phyloP scores from a whole-genome alignment of 805 yeast genomes.

The Myxozyma vanderwaltii region DNA sequence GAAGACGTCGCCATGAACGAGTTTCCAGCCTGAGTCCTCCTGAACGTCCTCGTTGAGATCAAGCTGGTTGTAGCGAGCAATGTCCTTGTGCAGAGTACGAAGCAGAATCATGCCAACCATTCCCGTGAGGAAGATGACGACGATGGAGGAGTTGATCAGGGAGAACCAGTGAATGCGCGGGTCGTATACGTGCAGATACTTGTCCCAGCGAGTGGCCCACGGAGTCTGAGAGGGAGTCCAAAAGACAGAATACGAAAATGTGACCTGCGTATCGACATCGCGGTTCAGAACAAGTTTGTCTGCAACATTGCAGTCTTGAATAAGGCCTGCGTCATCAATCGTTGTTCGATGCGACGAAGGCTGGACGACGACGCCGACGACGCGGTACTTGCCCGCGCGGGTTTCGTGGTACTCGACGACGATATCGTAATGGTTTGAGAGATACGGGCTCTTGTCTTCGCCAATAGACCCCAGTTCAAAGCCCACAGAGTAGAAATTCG shows the following conservation, averaged over 20 bases:
- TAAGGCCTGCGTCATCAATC: conserved; percentile 42
- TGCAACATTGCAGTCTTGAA: conserved; percentile 38
- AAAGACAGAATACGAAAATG: conserved; percentile 79
- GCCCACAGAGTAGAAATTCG: conserved; percentile 75
- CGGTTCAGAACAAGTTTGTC: conserved; percentile 42
- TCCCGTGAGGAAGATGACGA: conserved; percentile 74
- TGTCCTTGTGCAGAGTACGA: conserved; percentile 81
- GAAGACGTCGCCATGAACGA: conserved; percentile 93
- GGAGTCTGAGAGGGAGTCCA: conserved; percentile 71
- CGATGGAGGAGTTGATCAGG: conserved; percentile 77
- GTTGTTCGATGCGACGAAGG: conserved; percentile 60
- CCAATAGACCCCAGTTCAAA: conserved; percentile 76
- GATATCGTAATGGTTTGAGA: conserved; percentile 81
- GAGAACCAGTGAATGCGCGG: conserved; percentile 97
- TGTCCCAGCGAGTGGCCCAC: conserved; percentile 99
- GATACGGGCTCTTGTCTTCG: conserved; percentile 54
- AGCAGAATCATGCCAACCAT: conserved; percentile 77
- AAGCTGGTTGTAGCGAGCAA: conserved; percentile 83
- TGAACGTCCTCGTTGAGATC: conserved; percentile 77
- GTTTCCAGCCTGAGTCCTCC: conserved; percentile 96
- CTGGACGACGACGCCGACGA: conserved; percentile 83
- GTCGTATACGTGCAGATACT: conserved; percentile 85
- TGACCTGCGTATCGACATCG: conserved; percentile 58
- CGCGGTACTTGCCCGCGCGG: conserved; percentile 67
- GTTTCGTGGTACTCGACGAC: conserved; percentile 80